Evolutionary conservation across 2,329 filamentous ascomycete genomes (phyloP).

Genomic region (Scedosporium apiospermum): DNA sequence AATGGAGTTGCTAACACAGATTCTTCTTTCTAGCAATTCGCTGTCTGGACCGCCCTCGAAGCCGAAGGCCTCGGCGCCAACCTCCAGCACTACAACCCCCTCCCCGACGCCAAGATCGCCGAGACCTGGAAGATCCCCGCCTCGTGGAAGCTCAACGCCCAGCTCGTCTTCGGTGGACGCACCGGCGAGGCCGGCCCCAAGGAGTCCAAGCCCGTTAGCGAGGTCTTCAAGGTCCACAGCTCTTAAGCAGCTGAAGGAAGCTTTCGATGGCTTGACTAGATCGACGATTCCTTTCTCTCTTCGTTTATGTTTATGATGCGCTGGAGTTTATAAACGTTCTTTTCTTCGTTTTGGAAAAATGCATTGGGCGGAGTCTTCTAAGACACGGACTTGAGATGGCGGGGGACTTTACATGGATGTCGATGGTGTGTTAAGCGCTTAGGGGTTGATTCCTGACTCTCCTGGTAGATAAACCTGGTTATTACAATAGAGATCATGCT

Average conservation of each 20-base stretch:
- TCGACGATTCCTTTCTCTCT: neutral
- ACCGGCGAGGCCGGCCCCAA: conserved; percentile 51
- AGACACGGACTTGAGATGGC: neutral
- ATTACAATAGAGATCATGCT: neutral
- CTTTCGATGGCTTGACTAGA: neutral
- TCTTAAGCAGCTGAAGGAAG: conserved; percentile 22
- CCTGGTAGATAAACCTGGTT: neutral
- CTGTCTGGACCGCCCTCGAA: conserved; percentile 74
- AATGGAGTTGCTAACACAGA: neutral
- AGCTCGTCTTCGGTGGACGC: conserved; percentile 73
- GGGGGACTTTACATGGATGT: neutral
- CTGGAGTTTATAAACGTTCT: conserved; percentile 5
- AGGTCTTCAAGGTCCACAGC: conserved; percentile 57
- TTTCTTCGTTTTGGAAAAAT: neutral
- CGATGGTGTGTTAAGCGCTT: neutral
- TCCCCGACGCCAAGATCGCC: conserved; percentile 65
- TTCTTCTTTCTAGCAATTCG: conserved; percentile 47
- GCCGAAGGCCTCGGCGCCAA: conserved; percentile 78
- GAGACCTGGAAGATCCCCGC: conserved; percentile 60
- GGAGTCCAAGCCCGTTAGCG: conserved; percentile 52
- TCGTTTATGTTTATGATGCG: neutral
- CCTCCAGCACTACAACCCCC: conserved; percentile 88
- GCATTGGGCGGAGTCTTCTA: neutral
- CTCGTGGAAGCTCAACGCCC: conserved; percentile 69
- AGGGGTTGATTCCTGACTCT: neutral